Base-by-base conservation (phyloP, 441 rosid genomes). In the Capsella rubella region DNA sequence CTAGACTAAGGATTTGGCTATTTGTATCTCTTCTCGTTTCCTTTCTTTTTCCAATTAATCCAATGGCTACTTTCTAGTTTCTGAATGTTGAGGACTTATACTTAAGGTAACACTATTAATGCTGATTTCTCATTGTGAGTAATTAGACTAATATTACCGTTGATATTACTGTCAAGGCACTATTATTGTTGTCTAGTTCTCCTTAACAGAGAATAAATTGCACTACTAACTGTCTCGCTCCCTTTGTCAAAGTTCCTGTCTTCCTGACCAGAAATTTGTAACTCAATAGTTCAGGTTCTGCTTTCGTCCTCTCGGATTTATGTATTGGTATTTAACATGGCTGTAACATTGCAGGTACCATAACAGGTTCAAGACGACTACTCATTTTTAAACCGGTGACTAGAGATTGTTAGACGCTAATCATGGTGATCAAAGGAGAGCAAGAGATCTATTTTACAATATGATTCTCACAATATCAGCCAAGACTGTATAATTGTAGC, bases 161-260 rank as follows among this genome's bases (percentile, higher is more conserved):
- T 75, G 16, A 5, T n/a, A 6, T 29, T 59, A 39, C 10, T 12
- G 40, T 53, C n/a, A 52, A 14, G 18, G 37, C 4, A 60, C 32
- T 5, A 72, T 11, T 37, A 4, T 8, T 14, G 53, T 42, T 42
- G 7, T 42, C 15, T 42, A 1, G 7, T 43, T 43, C 49, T 43
- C 49, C 6, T 43, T 2, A 5, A 21, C 2, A 14, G 18, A 43
- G 0, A 13, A 14, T 43, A 2, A 5, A 43, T 60, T 94, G 97
- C 87, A 90, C 93, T 53, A 93, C 97, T 21, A 94, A 91, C 79
- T 94, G 98, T 78, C 95, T 91, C 56, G 97, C 98, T 77, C 97
- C 97, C 18, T 91, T 91, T 39, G 95, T 94, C 89, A 91, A 91
- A 85, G 90, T 94, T 81, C 87, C 91, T 0, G 97, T 90, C 82